Evolutionary conservation across 495 filamentous ascomycete species (phyloP).

Genomic region (Pseudevernia furfuracea): DNA sequence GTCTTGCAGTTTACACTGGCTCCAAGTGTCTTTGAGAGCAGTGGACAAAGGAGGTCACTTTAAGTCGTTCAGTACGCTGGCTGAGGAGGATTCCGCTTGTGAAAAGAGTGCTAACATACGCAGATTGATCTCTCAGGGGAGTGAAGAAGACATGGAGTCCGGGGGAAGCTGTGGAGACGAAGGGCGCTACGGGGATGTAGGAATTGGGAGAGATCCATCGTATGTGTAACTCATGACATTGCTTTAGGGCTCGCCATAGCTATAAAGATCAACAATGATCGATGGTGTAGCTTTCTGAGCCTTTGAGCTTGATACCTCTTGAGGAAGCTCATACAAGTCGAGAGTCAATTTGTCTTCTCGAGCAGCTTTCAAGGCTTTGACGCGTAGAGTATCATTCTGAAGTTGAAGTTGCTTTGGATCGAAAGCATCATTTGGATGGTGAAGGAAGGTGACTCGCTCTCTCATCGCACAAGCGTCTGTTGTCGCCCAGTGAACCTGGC

Average conservation of each 20-base stretch:
- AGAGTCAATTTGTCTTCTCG: constrained; percentile 78
- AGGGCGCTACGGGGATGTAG: constrained; percentile 57
- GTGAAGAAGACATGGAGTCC: constrained; percentile 81
- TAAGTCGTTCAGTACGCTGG: background rate
- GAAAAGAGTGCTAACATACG: constrained; percentile 35
- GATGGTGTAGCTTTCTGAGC: background rate
- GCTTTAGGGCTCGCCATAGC: constrained; percentile 54
- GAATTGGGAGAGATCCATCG: constrained; percentile 59
- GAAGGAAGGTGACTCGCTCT: constrained; percentile 75
- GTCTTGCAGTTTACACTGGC: constrained; percentile 44
- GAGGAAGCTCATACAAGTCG: constrained; percentile 62
- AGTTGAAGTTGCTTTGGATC: constrained; percentile 41
- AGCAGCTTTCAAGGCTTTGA: constrained; percentile 50
- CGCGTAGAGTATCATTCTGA: constrained; percentile 32
- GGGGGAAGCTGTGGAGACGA: constrained; percentile 63
- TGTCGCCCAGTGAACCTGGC: background rate
- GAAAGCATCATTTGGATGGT: constrained; percentile 52
- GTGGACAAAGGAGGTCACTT: constrained; percentile 53
- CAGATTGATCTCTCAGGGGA: constrained; percentile 37
- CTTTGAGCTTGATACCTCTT: constrained; percentile 41
- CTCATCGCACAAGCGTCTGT: constrained; percentile 52
- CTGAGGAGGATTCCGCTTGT: background rate
- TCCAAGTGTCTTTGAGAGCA: constrained; percentile 57
- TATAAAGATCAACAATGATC: constrained; percentile 25
- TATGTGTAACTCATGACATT: constrained; percentile 67